phyloP scores from a whole-genome alignment of 352 stramenopile genomes.

The Globisporangium solare region DNA sequence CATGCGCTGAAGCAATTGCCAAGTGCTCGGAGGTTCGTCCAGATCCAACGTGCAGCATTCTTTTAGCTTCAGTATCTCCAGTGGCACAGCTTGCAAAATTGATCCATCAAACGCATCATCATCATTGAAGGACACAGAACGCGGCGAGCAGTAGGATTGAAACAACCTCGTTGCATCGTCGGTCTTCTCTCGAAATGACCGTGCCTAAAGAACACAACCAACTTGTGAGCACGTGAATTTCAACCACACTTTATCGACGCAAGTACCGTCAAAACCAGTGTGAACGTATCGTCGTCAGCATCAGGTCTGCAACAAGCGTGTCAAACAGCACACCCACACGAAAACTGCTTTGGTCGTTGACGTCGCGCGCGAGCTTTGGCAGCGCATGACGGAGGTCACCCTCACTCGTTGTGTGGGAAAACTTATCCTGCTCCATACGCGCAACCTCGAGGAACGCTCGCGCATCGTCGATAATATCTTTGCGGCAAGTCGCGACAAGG shows the following conservation, averaged over 20 bases:
- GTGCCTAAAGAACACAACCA: background rate
- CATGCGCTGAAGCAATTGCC: conserved; percentile 14
- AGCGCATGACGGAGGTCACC: conserved; percentile 5
- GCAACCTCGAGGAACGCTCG: conserved; percentile 9
- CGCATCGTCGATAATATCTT: conserved; percentile 11
- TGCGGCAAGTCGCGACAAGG: background rate
- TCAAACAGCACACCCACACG: conserved; percentile 10
- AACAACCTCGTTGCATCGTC: conserved; percentile 1
- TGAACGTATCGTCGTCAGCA: conserved; percentile 10
- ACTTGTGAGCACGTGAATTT: background rate
- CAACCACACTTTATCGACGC: background rate
- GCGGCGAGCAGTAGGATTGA: conserved; percentile 8
- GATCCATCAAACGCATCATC: background rate
- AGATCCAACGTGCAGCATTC: conserved; percentile 11
- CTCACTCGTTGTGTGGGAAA: conserved; percentile 6
- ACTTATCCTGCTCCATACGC: conserved; percentile 2
- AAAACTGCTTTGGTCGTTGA: conserved; percentile 13
- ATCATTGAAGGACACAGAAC: background rate
- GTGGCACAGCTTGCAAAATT: background rate
- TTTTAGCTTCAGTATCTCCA: conserved; percentile 11
- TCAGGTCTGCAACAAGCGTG: conserved; percentile 11
- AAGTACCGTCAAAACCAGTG: background rate
- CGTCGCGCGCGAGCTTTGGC: conserved; percentile 5
- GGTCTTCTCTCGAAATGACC: background rate
- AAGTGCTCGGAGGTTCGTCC: conserved; percentile 6